Conservation (phyloP, 2,329 filamentous ascomycete genomes). For the Ophiostoma ips region DNA sequence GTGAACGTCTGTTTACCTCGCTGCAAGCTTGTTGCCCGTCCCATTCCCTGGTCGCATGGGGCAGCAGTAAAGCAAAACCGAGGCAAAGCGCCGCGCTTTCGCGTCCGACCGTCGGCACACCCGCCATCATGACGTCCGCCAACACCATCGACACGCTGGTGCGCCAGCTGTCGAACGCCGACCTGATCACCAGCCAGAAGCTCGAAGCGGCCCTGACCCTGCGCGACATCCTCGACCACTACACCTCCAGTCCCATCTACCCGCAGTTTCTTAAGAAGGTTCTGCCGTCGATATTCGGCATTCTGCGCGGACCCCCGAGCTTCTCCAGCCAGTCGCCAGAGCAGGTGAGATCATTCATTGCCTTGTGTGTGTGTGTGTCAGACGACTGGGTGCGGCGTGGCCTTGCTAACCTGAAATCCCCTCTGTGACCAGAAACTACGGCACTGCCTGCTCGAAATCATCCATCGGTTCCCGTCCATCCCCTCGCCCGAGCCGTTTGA, state of each 20-base stretch:
- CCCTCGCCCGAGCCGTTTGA: constrained; percentile 68
- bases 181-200: constrained; percentile 58
- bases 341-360: constrained; percentile 45
- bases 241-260: constrained; percentile 63
- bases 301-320: constrained; percentile 72
- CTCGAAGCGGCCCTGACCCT: constrained; percentile 71
- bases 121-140: constrained; percentile 45
- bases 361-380: neutral
- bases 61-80: neutral
- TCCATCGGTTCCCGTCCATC: constrained; percentile 68
- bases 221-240: constrained; percentile 83
- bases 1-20: neutral
- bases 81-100: neutral
- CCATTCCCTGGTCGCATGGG: neutral
- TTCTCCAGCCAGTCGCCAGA: constrained; percentile 85
- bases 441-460: constrained; percentile 84
- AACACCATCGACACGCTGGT: constrained; percentile 49
- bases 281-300: constrained; percentile 77
- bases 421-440: constrained; percentile 70
- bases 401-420: neutral
- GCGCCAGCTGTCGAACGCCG: constrained; percentile 39
- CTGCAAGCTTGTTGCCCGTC: neutral
- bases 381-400: too few relatives aligned
- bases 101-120: neutral
- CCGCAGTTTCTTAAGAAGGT: constrained; percentile 69